Evolutionary conservation across 768 basidiomycete species (phyloP).

Genomic region (Russula sp.): DNA sequence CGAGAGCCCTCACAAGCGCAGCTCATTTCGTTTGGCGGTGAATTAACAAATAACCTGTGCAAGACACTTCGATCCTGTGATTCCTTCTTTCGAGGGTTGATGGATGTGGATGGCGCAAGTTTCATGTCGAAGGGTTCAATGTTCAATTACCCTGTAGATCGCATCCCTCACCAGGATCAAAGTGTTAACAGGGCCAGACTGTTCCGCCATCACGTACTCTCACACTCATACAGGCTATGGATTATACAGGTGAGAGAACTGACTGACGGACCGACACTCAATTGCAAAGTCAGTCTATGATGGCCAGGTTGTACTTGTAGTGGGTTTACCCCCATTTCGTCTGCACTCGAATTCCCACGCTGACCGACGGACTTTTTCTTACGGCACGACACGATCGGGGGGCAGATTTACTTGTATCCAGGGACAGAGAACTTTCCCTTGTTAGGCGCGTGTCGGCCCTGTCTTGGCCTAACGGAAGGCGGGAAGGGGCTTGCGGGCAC

Average conservation of each 20-base stretch:
- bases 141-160: not conserved
- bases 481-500: not conserved
- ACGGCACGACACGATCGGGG: not conserved
- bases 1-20: not conserved
- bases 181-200: not conserved
- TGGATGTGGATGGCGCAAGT: not conserved
- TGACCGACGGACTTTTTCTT: not conserved
- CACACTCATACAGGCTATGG: not conserved
- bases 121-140: not conserved
- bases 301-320: not conserved
- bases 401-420: not conserved
- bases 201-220: not conserved
- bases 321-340: not conserved
- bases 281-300: not conserved
- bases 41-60: not conserved
- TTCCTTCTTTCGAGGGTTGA: not conserved
- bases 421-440: not conserved
- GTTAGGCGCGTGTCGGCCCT: not conserved
- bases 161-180: not conserved
- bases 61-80: not conserved
- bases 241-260: not conserved
- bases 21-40: not conserved
- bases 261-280: not conserved
- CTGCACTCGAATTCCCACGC: slow-evolving; percentile 8
- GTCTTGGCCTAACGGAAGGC: not conserved